Percentiles rank a stretch among this genome's conserved stretches.
phyloP scores from a whole-genome alignment of 495 filamentous ascomycete species.

The Hypomontagnella monticulosa region DNA sequence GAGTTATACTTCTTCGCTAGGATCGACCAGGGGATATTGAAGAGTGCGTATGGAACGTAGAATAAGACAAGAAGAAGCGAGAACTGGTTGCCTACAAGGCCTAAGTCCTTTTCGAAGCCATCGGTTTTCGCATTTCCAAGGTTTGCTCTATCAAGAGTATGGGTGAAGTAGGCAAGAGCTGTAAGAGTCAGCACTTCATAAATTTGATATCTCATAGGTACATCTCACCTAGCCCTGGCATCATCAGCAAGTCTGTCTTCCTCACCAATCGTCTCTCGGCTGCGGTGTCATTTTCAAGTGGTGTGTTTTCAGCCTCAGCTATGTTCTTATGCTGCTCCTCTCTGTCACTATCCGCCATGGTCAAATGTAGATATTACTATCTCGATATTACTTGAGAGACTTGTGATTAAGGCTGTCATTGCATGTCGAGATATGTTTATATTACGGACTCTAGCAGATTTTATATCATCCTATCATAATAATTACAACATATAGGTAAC shows the following conservation, averaged over 20 bases:
- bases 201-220: neutral
- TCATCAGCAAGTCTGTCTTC: conserved; percentile 47
- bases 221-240: conserved; percentile 41
- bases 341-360: conserved; percentile 17
- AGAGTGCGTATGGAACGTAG: conserved; percentile 39
- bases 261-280: conserved; percentile 37
- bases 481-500: neutral
- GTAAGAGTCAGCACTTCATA: neutral
- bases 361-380: neutral
- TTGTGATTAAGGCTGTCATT: too few relatives aligned
- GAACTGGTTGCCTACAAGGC: conserved; percentile 43
- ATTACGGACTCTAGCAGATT: too few relatives aligned
- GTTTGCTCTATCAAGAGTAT: conserved; percentile 52
- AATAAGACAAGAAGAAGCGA: conserved; percentile 42
- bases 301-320: neutral
- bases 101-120: conserved; percentile 43
- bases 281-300: conserved; percentile 23
- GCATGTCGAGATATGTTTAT: too few relatives aligned
- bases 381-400: too few relatives aligned
- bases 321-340: conserved; percentile 12
- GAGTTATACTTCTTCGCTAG: conserved; percentile 34
- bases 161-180: conserved; percentile 47
- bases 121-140: conserved; percentile 52
- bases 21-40: conserved; percentile 35
- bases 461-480: neutral